Evolutionary conservation across 1,284 basidiomycete genomes (phyloP).

Genomic region (Ustilago nuda): DNA sequence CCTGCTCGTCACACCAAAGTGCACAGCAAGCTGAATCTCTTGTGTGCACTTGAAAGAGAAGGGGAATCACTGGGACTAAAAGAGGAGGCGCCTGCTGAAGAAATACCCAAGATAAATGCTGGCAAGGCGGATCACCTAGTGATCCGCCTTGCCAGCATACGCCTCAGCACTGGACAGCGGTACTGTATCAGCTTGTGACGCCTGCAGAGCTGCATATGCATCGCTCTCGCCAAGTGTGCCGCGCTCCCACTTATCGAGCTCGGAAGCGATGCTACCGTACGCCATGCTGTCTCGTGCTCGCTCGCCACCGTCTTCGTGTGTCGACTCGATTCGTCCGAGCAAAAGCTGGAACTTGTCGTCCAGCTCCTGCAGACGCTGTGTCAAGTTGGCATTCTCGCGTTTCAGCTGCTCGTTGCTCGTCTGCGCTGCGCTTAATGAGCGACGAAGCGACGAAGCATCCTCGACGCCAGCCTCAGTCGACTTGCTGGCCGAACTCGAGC

Average conservation of each 20-base stretch:
- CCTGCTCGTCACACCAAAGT: conserved; percentile 5
- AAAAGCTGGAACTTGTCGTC: conserved; percentile 62
- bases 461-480: conserved; percentile 10
- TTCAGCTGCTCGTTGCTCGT: conserved; percentile 56
- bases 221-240: conserved; percentile 32
- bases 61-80: conserved; percentile 5
- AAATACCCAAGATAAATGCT: neutral
- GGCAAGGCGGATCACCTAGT: neutral
- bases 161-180: conserved; percentile 43
- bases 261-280: conserved; percentile 59
- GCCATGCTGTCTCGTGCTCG: conserved; percentile 44
- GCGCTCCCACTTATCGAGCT: conserved; percentile 64
- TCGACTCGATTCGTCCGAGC: conserved; percentile 56
- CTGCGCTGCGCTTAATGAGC: conserved; percentile 38
- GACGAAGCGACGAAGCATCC: conserved; percentile 23
- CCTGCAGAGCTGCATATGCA: conserved; percentile 11
- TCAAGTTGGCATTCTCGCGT: conserved; percentile 52
- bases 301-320: conserved; percentile 43
- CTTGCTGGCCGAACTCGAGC: conserved; percentile 3
- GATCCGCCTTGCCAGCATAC: conserved; percentile 29
- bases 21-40: neutral
- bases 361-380: conserved; percentile 55
- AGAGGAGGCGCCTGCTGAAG: neutral
- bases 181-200: conserved; percentile 3
- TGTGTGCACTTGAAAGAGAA: neutral